Evolutionary conservation across 1,139 yeast genomes (phyloP).

Genomic region (Blastobotrys persicus): DNA sequence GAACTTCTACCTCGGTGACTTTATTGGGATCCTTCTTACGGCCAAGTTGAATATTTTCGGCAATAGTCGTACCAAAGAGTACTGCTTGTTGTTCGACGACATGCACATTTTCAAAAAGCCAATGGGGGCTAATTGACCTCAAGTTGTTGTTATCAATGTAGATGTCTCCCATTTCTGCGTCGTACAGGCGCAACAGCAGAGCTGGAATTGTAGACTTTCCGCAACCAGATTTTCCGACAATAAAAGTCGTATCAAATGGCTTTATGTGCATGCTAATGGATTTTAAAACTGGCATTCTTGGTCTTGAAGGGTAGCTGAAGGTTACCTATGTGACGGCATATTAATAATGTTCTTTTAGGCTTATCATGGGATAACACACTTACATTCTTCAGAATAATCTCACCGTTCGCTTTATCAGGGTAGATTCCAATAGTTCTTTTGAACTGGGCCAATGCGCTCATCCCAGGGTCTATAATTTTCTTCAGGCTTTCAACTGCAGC

Average conservation of each 20-base stretch:
- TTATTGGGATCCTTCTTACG: constrained; percentile 26
- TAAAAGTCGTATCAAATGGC: constrained; percentile 51
- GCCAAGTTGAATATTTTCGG: constrained; percentile 57
- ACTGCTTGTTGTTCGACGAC: constrained; percentile 69
- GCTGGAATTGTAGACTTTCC: constrained; percentile 84
- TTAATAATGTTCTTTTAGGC: constrained; percentile 4
- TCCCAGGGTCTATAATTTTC: constrained; percentile 18
- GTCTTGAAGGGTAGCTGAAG: constrained; percentile 63
- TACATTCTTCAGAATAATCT: constrained; percentile 51
- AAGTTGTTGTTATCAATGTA: constrained; percentile 54
- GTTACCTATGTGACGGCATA: constrained; percentile 29
- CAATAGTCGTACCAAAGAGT: constrained; percentile 61
- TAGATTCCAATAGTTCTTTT: constrained; percentile 28
- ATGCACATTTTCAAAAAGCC: constrained; percentile 64
- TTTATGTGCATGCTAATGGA: constrained; percentile 47
- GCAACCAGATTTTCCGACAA: constrained; percentile 85
- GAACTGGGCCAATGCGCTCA: constrained; percentile 17
- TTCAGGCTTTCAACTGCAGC: constrained; percentile 25
- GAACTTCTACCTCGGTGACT: constrained; percentile 25
- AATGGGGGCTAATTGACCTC: constrained; percentile 43
- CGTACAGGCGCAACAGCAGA: constrained; percentile 59
- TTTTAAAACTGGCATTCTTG: constrained; percentile 45
- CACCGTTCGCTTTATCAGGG: constrained; percentile 44
- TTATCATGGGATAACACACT: constrained; percentile 14
- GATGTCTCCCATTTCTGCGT: constrained; percentile 48